Conservation (phyloP, 768 basidiomycete species). For the Hygrophorus russula region DNA sequence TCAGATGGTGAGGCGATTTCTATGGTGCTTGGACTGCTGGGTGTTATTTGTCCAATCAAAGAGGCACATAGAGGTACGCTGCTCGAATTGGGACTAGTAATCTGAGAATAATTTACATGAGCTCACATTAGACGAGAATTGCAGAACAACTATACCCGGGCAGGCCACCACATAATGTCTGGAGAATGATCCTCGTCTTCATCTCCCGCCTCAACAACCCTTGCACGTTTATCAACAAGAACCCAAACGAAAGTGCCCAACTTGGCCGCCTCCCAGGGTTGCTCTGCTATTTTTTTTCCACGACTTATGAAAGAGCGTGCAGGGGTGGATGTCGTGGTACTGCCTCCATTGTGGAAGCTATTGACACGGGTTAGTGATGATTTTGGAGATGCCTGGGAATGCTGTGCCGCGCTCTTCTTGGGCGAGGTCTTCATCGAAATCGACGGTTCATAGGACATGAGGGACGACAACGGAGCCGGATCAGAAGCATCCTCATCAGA, state of each 20-base stretch:
- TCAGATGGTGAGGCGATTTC: conserved; percentile 24
- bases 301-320: background rate
- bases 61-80: conserved; percentile 12
- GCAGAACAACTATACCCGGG: conserved; percentile 31
- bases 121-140: conserved; percentile 3
- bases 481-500: too few relatives aligned
- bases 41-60: conserved; percentile 28
- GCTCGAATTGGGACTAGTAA: conserved; percentile 5
- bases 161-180: conserved; percentile 57
- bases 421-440: too few relatives aligned
- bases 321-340: background rate
- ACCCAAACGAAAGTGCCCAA: conserved; percentile 42
- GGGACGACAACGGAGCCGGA: too few relatives aligned
- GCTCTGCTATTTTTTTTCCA: background rate
- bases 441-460: too few relatives aligned
- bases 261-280: conserved; percentile 14
- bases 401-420: too few relatives aligned
- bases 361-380: too few relatives aligned
- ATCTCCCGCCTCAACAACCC: conserved; percentile 18
- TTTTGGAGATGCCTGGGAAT: too few relatives aligned
- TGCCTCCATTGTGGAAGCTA: too few relatives aligned
- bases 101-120: conserved; percentile 10
- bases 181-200: conserved; percentile 13
- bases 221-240: conserved; percentile 29
- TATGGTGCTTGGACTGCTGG: conserved; percentile 21